Base-by-base conservation (phyloP, 139 green algal species). In the Coelastrella sp. region DNA sequence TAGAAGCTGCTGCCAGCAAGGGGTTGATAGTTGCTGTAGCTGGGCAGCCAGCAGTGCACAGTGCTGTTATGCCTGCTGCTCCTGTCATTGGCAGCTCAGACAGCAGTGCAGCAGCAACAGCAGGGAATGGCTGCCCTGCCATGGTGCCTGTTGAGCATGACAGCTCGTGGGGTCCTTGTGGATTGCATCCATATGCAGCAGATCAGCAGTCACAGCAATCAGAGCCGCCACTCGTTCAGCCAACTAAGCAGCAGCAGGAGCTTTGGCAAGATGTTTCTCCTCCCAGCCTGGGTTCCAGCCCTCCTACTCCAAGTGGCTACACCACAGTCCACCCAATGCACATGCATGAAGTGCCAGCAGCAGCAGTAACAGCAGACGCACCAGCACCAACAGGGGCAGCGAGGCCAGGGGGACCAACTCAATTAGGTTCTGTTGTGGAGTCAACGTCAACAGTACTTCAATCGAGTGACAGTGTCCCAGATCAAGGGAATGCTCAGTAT, bases 261-360 rank as follows among this genome's bases (percentile, higher is more conserved):
- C 61, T 35, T 10, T 84, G 74, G 85, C 72, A 89, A 58, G 72
- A 89, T 70, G 24, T 89, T n/a, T 27, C 63, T 12, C 82, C 82
- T 4, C 82, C 82, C 8, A 87, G 82, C 27, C 65, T 87, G 8
- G 12, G 82, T 49, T 87, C 17, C 27, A 87, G 82, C 63, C 82
- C 82, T 22, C 82, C 82, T 20, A 73, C 27, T 0, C 82, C 82
- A 11, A 70, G 78, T 24, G 27, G 82, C 27, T 74, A 74, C 82
- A 75, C 82, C 11, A 60, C 82, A n/a, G 24, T 87, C 25, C 27
- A 87, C 10, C 20, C 79, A 56, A 61, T 72, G 57, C 79, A 85
- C 79, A 63, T 56, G 24, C 79, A 57, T n/a, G 57, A 17, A 57
- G 20, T 68, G 75, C 25, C 75, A 59, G 75, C 75, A 56, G 57